Percentiles rank a stretch among this genome's conserved stretches.
Conservation (phyloP, 306 rosid species). For the Castanea crenata region DNA sequence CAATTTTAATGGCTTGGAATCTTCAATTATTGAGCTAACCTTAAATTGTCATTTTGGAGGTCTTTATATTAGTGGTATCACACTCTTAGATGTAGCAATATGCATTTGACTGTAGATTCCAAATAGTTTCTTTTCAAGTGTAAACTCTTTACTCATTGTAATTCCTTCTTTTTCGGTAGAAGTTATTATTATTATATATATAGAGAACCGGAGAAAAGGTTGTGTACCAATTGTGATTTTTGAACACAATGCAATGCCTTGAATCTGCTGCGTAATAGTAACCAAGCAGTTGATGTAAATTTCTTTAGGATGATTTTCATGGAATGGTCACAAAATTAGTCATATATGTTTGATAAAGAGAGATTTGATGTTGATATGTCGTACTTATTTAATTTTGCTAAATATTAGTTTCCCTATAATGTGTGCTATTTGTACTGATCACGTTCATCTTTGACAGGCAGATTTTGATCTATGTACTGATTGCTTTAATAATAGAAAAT, state of each 20-base stretch:
- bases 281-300: neutral
- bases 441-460: constrained; percentile 66
- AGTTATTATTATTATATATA: no score
- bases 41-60: no score
- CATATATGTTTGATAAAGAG: neutral
- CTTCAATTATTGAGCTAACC: no score
- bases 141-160: no score
- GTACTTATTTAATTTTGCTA: constrained; percentile 4
- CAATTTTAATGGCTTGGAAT: no score
- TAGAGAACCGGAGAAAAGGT: neutral
- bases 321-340: neutral
- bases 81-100: no score
- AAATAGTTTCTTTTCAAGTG: no score
- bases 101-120: no score
- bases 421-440: constrained; percentile 32
- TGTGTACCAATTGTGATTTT: neutral
- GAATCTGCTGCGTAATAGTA: neutral
- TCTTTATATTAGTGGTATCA: no score
- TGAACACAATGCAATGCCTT: neutral
- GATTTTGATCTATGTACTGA: constrained; percentile 88
- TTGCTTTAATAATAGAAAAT: constrained; percentile 80
- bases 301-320: neutral
- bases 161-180: no score
- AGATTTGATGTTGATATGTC: constrained; percentile 1
- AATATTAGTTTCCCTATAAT: constrained; percentile 5